phyloP scores from a whole-genome alignment of 805 yeast species.

The Hanseniaspora hatyaiensis region DNA sequence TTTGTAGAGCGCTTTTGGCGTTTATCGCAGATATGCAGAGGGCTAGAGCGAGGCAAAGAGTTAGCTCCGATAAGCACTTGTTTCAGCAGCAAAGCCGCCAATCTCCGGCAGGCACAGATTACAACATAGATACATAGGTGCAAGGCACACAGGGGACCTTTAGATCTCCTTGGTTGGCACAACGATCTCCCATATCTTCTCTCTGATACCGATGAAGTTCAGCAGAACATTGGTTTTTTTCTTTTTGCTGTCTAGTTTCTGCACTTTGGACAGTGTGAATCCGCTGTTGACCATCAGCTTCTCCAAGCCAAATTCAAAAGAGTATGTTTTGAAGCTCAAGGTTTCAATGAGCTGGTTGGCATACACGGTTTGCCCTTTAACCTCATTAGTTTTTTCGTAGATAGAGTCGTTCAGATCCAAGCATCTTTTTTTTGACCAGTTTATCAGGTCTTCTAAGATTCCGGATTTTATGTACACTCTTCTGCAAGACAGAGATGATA shows the following conservation, averaged over 20 bases:
- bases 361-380: constrained; percentile 6
- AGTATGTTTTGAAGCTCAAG: constrained; percentile 9
- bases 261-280: constrained; percentile 5
- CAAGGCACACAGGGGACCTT: too few relatives aligned
- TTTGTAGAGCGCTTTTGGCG: too few relatives aligned
- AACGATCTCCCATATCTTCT: constrained; percentile 11
- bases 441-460: constrained; percentile 49
- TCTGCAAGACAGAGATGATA: constrained; percentile 52
- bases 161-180: constrained; percentile 3
- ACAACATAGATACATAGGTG: too few relatives aligned
- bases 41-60: too few relatives aligned
- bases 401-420: constrained; percentile 22
- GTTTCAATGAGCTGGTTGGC: constrained; percentile 7
- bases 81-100: too few relatives aligned
- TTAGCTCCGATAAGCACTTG: too few relatives aligned
- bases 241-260: constrained; percentile 9
- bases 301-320: constrained; percentile 12
- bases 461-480: constrained; percentile 57
- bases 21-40: too few relatives aligned
- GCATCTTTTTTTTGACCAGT: constrained; percentile 46
- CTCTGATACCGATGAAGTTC: constrained; percentile 8
- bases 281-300: constrained; percentile 12
- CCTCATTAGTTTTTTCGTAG: constrained; percentile 6
- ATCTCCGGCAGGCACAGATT: too few relatives aligned
- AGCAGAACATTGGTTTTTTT: not conserved